These are phyloP conservation scores for Seiridium unicorne DNA, from an alignment of 2,329 filamentous ascomycete species.

Conservation along the genomic window DNA sequence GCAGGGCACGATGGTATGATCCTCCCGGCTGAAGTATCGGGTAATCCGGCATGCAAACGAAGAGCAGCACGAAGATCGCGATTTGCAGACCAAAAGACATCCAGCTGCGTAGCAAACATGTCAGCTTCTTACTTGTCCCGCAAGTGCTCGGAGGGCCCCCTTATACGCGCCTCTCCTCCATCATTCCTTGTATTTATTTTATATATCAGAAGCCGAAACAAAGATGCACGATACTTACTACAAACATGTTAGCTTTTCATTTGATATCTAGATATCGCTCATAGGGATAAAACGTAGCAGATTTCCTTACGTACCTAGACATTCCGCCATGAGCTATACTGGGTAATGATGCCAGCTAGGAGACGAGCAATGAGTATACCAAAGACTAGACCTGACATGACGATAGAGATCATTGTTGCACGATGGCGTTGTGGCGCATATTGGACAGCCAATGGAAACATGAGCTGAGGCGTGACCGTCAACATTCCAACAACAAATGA, in stretches of 20 bases:
- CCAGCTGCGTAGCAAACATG: conserved; percentile 42
- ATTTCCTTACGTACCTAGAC: conserved; percentile 49
- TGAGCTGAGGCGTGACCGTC: conserved; percentile 76
- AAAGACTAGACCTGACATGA: conserved; percentile 72
- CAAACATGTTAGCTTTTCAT: too few relatives aligned
- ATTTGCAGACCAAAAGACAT: conserved; percentile 71
- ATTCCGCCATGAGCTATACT: conserved; percentile 72
- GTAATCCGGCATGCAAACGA: conserved; percentile 77
- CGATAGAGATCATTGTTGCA: conserved; percentile 69
- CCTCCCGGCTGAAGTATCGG: conserved; percentile 69
- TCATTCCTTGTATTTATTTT: too few relatives aligned
- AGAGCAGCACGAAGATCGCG: conserved; percentile 63
- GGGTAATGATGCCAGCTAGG: conserved; percentile 71
- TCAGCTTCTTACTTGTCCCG: too few relatives aligned
- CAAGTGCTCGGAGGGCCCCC: too few relatives aligned
- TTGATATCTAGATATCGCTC: too few relatives aligned
- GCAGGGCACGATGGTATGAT: conserved; percentile 65
- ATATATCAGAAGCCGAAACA: too few relatives aligned
- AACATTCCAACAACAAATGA: conserved; percentile 75
- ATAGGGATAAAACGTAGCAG: too few relatives aligned
- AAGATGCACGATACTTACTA: too few relatives aligned
- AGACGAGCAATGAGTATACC: conserved; percentile 76
- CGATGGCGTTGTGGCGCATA: conserved; percentile 68
- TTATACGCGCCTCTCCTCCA: too few relatives aligned
- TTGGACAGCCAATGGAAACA: conserved; percentile 79